Conservation (phyloP, 2,329 filamentous ascomycete genomes). For the Botryosphaeria dothidea region DNA sequence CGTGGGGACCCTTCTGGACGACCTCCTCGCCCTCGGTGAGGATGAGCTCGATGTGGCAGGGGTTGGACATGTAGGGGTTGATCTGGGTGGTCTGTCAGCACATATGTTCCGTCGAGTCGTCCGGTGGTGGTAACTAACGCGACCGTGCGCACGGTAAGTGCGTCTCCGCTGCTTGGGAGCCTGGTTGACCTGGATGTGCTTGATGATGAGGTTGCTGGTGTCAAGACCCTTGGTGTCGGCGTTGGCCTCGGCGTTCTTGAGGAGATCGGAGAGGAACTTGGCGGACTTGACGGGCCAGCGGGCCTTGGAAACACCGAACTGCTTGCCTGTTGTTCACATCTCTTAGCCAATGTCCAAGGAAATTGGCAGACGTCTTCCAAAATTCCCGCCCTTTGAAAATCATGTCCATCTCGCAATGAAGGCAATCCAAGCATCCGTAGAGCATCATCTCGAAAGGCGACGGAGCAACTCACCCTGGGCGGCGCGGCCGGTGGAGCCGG, state of each 20-base stretch:
- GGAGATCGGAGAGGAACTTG: constrained; percentile 94
- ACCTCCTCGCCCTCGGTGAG: constrained; percentile 96
- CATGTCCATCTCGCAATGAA: neutral
- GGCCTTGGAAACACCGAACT: constrained; percentile 96
- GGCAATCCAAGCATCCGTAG: neutral
- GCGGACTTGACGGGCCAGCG: constrained; percentile 99
- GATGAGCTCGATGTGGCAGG: constrained; percentile 99
- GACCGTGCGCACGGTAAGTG: constrained; percentile 99
- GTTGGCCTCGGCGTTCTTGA: constrained; percentile 55
- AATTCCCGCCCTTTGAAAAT: neutral
- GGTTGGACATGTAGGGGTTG: constrained; percentile 99
- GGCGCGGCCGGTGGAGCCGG: constrained; percentile 90
- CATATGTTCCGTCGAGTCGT: neutral
- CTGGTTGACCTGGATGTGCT: constrained; percentile 99
- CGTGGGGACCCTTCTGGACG: constrained; percentile 82
- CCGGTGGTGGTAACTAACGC: constrained; percentile 67
- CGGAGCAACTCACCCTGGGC: constrained; percentile 81
- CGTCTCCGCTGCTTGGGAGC: constrained; percentile 98
- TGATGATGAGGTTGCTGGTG: constrained; percentile 95
- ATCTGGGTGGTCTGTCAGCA: constrained; percentile 60
- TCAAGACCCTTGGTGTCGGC: constrained; percentile 57
- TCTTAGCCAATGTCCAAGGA: constrained; percentile 24
- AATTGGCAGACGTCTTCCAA: neutral
- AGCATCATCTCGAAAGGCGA: neutral
- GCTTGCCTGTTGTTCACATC: constrained; percentile 71